Percentiles rank a stretch among this genome's conserved stretches.
Conservation (phyloP, 73 alveolate species). For the Stentor coeruleus region DNA sequence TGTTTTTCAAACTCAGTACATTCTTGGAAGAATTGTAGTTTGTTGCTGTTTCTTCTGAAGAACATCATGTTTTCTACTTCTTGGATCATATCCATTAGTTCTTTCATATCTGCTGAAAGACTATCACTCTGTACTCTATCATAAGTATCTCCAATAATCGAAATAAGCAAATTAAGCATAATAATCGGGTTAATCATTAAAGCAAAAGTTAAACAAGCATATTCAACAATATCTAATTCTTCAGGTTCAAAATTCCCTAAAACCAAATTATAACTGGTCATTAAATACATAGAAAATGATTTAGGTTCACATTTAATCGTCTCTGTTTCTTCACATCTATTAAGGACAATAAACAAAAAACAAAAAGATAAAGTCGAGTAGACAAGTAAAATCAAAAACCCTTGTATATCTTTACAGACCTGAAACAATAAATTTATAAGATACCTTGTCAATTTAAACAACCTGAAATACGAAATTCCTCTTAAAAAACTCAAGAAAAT, state of each 20-base stretch:
- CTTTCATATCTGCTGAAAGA: conserved; percentile 5
- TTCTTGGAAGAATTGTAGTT: conserved; percentile 2
- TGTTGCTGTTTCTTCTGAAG: background rate
- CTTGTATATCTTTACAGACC: background rate
- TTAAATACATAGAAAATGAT: background rate
- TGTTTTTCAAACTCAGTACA: background rate
- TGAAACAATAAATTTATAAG: background rate
- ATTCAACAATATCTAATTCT: background rate
- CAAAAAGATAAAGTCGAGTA: conserved; percentile 5
- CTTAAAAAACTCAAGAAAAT: background rate
- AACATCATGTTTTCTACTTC: conserved; percentile 25
- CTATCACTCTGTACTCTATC: conserved; percentile 4
- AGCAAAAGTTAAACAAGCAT: background rate
- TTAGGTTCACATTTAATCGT: background rate
- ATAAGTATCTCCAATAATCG: background rate
- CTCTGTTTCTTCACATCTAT: background rate
- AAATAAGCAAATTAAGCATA: background rate
- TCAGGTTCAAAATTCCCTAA: background rate
- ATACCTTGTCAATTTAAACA: background rate
- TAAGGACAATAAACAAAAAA: conserved; percentile 3
- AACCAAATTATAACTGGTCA: conserved; percentile 2
- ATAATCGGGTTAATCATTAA: conserved; percentile 11
- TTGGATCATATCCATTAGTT: background rate
- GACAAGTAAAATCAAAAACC: background rate
- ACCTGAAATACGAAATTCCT: conserved; percentile 20